These are phyloP conservation scores for Lachnellula subtilissima DNA, from an alignment of 2,329 filamentous ascomycete species.

Conservation along the genomic window DNA sequence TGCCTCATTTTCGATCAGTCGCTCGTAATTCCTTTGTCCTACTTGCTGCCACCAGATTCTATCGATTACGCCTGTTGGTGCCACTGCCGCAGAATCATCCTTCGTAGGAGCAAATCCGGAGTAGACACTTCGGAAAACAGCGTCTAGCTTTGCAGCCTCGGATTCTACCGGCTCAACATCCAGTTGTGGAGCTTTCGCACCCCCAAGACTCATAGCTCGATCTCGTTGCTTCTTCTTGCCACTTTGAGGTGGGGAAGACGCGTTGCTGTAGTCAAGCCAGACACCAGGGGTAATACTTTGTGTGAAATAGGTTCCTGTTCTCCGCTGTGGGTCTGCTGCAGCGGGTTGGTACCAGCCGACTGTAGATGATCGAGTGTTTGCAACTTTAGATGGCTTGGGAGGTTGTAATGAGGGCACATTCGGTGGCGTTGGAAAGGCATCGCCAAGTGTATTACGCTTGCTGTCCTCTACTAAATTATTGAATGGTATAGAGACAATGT, in stretches of 20 bases:
- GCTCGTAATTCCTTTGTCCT: slow-evolving; percentile 61
- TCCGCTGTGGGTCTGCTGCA: slow-evolving; percentile 31
- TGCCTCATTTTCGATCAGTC: slow-evolving; percentile 45
- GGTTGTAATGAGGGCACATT: slow-evolving; percentile 62
- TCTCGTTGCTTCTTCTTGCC: slow-evolving; percentile 63
- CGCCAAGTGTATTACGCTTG: slow-evolving; percentile 60
- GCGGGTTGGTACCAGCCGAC: slow-evolving; percentile 43
- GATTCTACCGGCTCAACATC: slow-evolving; percentile 46
- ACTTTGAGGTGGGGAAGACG: slow-evolving; percentile 49
- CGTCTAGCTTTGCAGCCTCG: slow-evolving; percentile 64
- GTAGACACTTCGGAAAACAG: slow-evolving; percentile 71
- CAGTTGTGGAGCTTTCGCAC: slow-evolving; percentile 48
- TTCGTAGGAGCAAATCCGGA: slow-evolving; percentile 74
- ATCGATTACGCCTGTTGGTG: slow-evolving; percentile 62
- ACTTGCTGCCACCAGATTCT: slow-evolving; percentile 72
- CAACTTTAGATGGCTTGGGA: slow-evolving; percentile 66
- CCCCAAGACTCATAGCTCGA: slow-evolving; percentile 62
- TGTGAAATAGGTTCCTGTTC: slow-evolving; percentile 55
- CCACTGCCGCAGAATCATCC: slow-evolving; percentile 66
- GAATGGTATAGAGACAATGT: slow-evolving; percentile 52
- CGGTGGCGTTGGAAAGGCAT: slow-evolving; percentile 66
- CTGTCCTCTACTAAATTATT: slow-evolving; percentile 41
- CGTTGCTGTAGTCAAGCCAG: slow-evolving; percentile 67
- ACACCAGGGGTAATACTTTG: slow-evolving; percentile 62
- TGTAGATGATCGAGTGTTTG: slow-evolving; percentile 52